phyloP scores from a whole-genome alignment of 768 basidiomycete genomes.

The Phanerochaete sordida region DNA sequence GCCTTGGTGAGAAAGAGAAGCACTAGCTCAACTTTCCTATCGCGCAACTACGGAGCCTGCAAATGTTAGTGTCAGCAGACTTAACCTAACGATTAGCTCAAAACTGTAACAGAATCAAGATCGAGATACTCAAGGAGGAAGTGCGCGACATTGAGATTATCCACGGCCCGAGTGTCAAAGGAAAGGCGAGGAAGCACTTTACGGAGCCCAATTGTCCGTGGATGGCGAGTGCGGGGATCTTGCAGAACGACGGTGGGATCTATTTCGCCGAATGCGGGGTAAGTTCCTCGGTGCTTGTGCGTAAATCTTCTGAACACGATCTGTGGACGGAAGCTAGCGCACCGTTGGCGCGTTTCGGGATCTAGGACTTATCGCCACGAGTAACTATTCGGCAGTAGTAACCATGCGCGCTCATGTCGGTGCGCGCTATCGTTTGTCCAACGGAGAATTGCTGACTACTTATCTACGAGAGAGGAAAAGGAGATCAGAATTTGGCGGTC shows the following conservation, averaged over 20 bases:
- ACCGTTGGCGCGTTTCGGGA: not conserved
- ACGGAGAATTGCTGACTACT: not conserved
- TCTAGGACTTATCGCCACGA: not conserved
- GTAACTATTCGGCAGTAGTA: not conserved
- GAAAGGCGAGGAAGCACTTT: not conserved
- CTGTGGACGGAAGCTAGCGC: not conserved
- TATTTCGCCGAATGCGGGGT: too few species aligned
- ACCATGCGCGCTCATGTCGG: not conserved
- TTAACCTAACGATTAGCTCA: not conserved
- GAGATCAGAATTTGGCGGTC: not conserved
- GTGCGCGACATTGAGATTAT: not conserved
- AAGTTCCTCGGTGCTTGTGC: not conserved
- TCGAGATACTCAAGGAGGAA: not conserved
- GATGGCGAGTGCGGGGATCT: not conserved
- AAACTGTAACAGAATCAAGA: not conserved
- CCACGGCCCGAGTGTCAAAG: too few species aligned
- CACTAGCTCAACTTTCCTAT: not conserved
- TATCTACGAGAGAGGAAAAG: not conserved
- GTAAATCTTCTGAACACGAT: not conserved
- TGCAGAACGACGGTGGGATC: not conserved
- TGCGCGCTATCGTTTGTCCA: not conserved
- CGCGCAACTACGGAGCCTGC: not conserved
- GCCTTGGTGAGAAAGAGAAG: not conserved
- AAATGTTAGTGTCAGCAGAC: not conserved
- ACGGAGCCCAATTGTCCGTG: not conserved